Base-by-base conservation (phyloP, 2,329 filamentous ascomycete species). In the Ascochyta fabae region DNA sequence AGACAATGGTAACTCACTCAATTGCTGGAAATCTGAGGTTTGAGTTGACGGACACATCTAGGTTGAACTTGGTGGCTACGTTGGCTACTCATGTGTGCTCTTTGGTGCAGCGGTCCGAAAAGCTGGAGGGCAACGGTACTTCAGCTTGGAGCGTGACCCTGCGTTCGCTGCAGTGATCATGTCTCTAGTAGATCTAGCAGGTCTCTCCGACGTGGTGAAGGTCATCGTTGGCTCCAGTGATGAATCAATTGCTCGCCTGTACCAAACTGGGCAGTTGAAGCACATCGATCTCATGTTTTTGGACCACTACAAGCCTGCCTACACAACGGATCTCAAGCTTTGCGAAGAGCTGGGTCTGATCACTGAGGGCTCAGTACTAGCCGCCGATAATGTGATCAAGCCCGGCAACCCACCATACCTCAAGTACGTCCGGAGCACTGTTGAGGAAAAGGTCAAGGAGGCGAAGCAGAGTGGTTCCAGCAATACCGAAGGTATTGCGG, bases 221-320 rank as follows among this genome's bases (percentile, higher is more conserved):
- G 86, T 94, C 8, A 72, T 91, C 19, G 83, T 92, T 23, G 91
- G 90, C 4, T 80, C 86, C 4, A 89, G 88, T 61, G 84, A 88
- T 56, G 79, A 81, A n/a, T 87, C 86, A 0, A 79, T 94, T 41
- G 80, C 82, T 44, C 82, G 84, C 5, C 78, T 94, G 4, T 80
- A 86, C 59, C 66, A 76, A 1, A 72, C 79, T 3, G 85, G 85
- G 0, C 66, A 71, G 4, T 71, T 92, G 23, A 74, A 79, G 23
- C 80, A 82, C 41, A 84, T 92, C 56, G 89, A 92, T 64, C 76
- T 93, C 35, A 79, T 92, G 73, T 94, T 95, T 73, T 77, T 95
- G 33, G 91, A 95, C 67, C 91, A 95, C 73, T 88, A 88, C 75
- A 93, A 94, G 74, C 88, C 88, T 0, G 84, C 87, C 0, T 95